Evolutionary conservation across 164 flowering plant species (phyloP), one percentile per base, ranked within the genome.

Genomic region (Umbilicus rupestris): DNA sequence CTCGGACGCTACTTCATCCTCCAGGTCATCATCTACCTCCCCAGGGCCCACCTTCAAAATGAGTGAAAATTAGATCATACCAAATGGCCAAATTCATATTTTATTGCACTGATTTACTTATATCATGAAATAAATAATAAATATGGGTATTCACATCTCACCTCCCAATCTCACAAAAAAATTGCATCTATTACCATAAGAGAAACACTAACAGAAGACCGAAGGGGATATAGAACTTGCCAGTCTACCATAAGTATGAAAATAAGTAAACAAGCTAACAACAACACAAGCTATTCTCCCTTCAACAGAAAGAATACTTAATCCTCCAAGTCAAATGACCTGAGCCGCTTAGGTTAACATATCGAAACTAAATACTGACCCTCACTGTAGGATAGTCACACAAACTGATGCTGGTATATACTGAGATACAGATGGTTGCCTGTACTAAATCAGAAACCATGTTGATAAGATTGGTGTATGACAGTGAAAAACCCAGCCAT

Each of bases 21-120:
- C 99, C 42, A 95, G 81, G 67, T 92, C 97, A 75, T 95, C 99
- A 73, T 92, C 99, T 37, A 95, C 97, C 78, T 92, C 97, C 37
- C 99, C 97, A 33, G 97, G 97, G 8, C 99, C 99, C 71, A 95
- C 99, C 97, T 95, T 70, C 60, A 73, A 68, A 49, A 69, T n/a
- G 16, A 70, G 14, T 70, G 42, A 47, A 33, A 44, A 66, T 31
- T 22, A 63, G 50, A 57, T 22, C 39, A 8, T 28, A 35, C 14
- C 19, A 55, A 1, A 7, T 28, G 16, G 17, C 33, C 33, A 55
- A 28, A 26, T 19, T 55, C 5, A 50, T 22, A 22, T 0, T 11
- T 55, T 12, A 0, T 26, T 55, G 10, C 57, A 50, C 9, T n/a
- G 22, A 22, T 47, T 35, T 7, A 35, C 37, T 35, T 35, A 35